Conservation (phyloP, 1,284 basidiomycete species). For the Polyporus tsugae region DNA sequence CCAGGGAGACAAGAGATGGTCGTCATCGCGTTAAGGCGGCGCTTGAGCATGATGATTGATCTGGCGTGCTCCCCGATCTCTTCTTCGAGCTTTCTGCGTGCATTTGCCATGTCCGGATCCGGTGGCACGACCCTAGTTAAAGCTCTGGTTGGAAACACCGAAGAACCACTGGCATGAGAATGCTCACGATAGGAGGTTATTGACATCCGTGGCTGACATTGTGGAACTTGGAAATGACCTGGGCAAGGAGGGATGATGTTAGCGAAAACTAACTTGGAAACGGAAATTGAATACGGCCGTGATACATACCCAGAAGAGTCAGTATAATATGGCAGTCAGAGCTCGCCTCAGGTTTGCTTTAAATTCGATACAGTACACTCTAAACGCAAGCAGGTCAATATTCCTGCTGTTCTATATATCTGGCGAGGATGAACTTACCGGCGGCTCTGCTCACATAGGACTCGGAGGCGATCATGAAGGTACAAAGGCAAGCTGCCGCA, state of each 20-base stretch:
- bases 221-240: neutral
- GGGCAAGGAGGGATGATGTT: neutral
- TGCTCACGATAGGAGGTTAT: neutral
- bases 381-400: neutral
- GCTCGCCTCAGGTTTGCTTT: neutral
- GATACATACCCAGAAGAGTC: no score
- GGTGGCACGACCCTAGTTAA: neutral
- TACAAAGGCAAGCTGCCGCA: no score
- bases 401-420: no score
- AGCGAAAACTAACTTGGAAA: neutral
- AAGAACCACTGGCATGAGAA: neutral
- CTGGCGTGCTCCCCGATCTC: conserved; percentile 19
- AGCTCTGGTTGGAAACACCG: neutral
- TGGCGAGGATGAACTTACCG: no score
- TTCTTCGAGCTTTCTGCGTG: conserved; percentile 17
- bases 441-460: no score
- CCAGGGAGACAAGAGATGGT: conserved; percentile 24
- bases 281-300: neutral
- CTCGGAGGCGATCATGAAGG: no score
- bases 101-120: neutral
- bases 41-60: conserved; percentile 24
- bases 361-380: neutral
- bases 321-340: no score
- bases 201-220: neutral
- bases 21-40: conserved; percentile 21